phyloP scores from a whole-genome alignment of 768 basidiomycete species.

The Phaffia australis region DNA sequence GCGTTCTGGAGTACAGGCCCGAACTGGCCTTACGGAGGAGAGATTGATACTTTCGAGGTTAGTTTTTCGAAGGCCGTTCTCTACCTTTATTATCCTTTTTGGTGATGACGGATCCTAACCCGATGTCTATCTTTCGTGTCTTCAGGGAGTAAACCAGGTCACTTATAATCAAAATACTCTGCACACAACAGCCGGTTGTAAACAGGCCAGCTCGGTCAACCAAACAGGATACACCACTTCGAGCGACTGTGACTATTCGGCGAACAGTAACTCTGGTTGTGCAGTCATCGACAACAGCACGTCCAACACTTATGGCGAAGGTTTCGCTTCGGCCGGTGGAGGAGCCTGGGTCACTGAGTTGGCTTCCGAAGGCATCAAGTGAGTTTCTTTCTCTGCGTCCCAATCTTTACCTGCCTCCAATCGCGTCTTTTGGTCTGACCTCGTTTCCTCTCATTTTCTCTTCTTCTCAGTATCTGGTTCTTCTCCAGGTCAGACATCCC shows the following conservation, averaged over 20 bases:
- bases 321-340: constrained; percentile 55
- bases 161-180: constrained; percentile 60
- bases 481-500: constrained; percentile 39
- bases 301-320: constrained; percentile 50
- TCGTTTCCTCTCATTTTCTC: background rate
- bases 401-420: background rate
- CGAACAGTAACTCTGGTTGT: constrained; percentile 50
- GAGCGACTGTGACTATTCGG: constrained; percentile 44
- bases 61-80: background rate
- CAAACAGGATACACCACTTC: constrained; percentile 35
- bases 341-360: constrained; percentile 69
- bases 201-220: constrained; percentile 20
- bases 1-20: constrained; percentile 13
- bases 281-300: constrained; percentile 49
- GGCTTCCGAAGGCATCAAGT: constrained; percentile 49
- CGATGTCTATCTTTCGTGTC: background rate
- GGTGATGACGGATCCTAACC: background rate
- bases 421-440: constrained; percentile 27
- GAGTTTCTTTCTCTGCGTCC: background rate
- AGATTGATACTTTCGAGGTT: constrained; percentile 67
- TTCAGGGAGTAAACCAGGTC: constrained; percentile 53
- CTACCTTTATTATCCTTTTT: background rate
- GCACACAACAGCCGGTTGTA: constrained; percentile 46
- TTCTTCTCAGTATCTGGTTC: constrained; percentile 52
- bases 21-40: constrained; percentile 44